These are phyloP conservation scores for Kwoniella sp. DNA, from an alignment of 768 basidiomycete genomes.

Conservation along the genomic window DNA sequence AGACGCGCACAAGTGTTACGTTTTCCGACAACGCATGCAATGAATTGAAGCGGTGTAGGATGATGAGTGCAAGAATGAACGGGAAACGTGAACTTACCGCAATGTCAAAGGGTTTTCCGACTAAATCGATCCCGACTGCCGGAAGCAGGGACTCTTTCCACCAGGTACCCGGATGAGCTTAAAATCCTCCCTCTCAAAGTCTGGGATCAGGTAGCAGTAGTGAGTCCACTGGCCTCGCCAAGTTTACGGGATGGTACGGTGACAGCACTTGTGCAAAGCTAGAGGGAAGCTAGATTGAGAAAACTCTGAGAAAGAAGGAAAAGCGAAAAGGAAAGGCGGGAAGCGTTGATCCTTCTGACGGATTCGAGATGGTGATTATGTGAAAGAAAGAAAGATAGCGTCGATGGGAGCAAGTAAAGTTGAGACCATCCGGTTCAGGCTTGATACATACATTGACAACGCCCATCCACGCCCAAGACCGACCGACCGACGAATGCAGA, in stretches of 20 bases:
- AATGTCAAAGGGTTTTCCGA: neutral
- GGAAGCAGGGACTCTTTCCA: neutral
- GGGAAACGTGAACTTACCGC: slow-evolving; percentile 1
- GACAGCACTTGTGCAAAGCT: neutral
- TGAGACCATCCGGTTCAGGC: neutral
- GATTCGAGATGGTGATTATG: neutral
- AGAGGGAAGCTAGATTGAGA: neutral
- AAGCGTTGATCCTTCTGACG: neutral
- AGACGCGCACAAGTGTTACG: neutral
- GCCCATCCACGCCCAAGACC: neutral
- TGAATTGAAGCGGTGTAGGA: neutral
- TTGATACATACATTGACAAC: neutral
- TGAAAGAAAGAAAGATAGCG: neutral
- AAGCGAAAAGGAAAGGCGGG: neutral
- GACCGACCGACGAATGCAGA: neutral
- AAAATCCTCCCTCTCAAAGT: neutral
- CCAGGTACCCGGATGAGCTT: neutral
- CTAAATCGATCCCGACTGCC: neutral
- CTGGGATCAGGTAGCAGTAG: too few relatives aligned
- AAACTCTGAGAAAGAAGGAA: neutral
- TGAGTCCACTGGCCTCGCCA: neutral
- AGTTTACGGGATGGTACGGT: neutral
- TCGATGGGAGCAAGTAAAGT: neutral
- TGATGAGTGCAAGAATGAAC: neutral
- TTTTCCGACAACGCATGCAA: neutral